These are phyloP conservation scores for Boletus smithii DNA, from an alignment of 1,284 basidiomycete species.

Conservation along the genomic window DNA sequence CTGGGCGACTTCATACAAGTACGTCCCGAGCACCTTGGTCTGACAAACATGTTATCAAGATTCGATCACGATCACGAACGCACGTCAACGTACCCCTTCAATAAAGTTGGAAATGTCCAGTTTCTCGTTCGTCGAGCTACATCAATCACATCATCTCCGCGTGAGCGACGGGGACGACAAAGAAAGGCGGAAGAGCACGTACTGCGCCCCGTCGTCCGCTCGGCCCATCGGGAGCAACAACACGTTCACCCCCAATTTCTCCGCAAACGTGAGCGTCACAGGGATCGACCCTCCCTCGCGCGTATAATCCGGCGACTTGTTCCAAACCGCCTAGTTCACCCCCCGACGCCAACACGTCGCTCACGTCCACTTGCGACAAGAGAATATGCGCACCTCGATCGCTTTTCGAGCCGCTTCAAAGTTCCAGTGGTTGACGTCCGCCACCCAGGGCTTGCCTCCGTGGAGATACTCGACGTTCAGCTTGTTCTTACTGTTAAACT, in stretches of 20 bases:
- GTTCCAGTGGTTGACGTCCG: constrained; percentile 88
- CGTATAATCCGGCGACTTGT: constrained; percentile 82
- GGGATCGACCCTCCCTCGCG: constrained; percentile 97
- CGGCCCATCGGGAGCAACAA: constrained; percentile 90
- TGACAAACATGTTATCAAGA: constrained; percentile 24
- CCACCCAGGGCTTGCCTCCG: constrained; percentile 90
- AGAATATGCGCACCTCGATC: constrained; percentile 48
- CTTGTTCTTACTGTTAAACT: constrained; percentile 82
- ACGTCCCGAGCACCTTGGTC: constrained; percentile 79
- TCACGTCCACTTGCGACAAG: background rate
- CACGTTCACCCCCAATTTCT: constrained; percentile 79
- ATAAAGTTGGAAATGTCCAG: constrained; percentile 93
- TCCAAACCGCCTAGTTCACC: constrained; percentile 64
- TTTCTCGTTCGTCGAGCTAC: constrained; percentile 93
- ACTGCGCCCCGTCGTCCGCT: constrained; percentile 93
- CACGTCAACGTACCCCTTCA: constrained; percentile 60
- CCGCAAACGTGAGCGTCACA: constrained; percentile 94
- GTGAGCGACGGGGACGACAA: constrained; percentile 1
- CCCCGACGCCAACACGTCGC: background rate
- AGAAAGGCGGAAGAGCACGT: constrained; percentile 28
- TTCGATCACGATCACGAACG: background rate
- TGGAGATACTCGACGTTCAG: constrained; percentile 66
- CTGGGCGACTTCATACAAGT: constrained; percentile 74
- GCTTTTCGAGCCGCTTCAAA: constrained; percentile 89
- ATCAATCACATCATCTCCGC: too few relatives aligned